Evolutionary conservation across 2,329 filamentous ascomycete species (phyloP), one percentile per base, ranked within the genome.

Genomic region (Penicillium digitatum): DNA sequence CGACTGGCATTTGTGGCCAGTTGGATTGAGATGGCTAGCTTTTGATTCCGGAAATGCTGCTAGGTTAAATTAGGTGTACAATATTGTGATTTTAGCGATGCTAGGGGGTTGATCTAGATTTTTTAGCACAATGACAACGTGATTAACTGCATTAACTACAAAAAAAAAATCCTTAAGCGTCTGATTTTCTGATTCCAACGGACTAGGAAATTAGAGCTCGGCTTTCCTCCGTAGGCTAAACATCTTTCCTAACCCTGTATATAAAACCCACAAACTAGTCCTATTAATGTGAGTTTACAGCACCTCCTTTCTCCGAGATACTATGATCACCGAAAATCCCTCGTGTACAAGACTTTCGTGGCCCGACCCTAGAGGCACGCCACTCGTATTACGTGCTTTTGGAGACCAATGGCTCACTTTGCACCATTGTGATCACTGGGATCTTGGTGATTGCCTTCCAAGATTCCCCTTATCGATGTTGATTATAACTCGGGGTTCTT

Each of bases 1-100:
- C 76, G 87, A 50, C 79, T 92, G 58, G 88, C 89, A 62, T 93
- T 96, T 72, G 79, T 96, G 44, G 89, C 89, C 56, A 89, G 85
- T 65, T 97, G 93, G 93, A 89, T 96, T 72, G 92, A 96, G 60
- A 80, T 84, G 80, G 82, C 82, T 65, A 79, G 79, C 69, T 83
- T 86, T 68, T 84, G 61, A 56, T 83, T 85, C 67, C 84, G 61
- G 55, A n/a, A 16, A 45, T 9, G 10, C 11, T 35, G 12, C 42
- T n/a, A 9, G 29, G 11, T 31, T 38, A 12, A 18, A 16, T 39
- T 43, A 31, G 6, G n/a, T 54, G 52, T 54, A 51, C 27, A 51
- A 40, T 45, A 37, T 18, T 49, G 51, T 48, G 45, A 34, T 45
- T 54, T 54, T 51, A 54, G 40, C 47, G 47, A 14, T 14, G 34